Conservation (phyloP, 306 rosid genomes). For the Prunus mira region DNA sequence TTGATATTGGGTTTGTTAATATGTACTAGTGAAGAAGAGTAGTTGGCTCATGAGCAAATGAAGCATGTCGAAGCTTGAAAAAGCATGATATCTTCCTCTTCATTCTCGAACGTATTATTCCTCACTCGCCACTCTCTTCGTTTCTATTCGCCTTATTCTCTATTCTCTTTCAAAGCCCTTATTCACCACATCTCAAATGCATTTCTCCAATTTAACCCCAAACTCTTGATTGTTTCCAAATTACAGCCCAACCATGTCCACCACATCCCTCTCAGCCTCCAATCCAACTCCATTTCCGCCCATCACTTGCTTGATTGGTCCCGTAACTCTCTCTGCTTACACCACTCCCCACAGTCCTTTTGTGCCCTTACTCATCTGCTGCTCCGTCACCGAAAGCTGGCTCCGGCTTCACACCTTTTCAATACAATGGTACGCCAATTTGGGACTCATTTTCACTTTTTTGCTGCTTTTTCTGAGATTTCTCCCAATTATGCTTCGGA, state of each 20-base stretch:
- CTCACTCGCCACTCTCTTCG: too few species aligned
- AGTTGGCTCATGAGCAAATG: too few species aligned
- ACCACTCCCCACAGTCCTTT: constrained; percentile 12
- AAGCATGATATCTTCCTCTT: too few species aligned
- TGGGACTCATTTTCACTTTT: constrained; percentile 2
- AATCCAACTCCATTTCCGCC: neutral
- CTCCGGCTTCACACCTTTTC: constrained; percentile 19
- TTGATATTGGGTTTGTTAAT: too few species aligned
- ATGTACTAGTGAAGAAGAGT: too few species aligned
- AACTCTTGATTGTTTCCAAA: constrained; percentile 2
- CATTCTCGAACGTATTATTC: too few species aligned
- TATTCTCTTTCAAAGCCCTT: too few species aligned
- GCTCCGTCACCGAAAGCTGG: constrained; percentile 17
- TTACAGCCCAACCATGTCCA: constrained; percentile 13
- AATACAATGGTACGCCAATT: constrained; percentile 12
- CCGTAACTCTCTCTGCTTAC: constrained; percentile 10
- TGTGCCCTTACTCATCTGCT: constrained; percentile 18
- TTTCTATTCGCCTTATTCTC: too few species aligned
- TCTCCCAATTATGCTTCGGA: neutral
- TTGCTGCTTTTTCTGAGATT: neutral
- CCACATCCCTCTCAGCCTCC: constrained; percentile 16
- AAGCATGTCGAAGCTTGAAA: too few species aligned
- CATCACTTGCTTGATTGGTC: constrained; percentile 25
- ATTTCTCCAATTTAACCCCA: constrained; percentile 7
- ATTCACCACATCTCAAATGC: neutral